Evolutionary conservation across 129 eudicot species (phyloP).

Genomic region (Logfia minima): DNA sequence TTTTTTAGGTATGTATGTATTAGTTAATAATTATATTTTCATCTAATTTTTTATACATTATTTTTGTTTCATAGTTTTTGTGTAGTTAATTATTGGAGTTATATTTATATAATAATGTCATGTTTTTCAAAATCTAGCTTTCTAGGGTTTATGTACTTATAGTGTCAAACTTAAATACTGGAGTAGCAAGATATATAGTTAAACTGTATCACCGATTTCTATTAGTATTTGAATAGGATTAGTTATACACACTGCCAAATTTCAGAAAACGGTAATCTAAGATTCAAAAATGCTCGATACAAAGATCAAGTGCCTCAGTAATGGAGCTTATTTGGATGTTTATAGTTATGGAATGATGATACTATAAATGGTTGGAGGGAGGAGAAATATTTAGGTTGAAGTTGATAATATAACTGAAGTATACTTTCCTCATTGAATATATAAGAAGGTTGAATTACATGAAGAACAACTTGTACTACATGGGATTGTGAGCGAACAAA

Average conservation of each 20-base stretch:
- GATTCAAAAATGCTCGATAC: background rate
- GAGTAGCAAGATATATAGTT: background rate
- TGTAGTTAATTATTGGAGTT: background rate
- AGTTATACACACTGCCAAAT: background rate
- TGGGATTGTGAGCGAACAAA: no score
- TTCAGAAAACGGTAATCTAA: background rate
- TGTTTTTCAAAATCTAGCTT: background rate
- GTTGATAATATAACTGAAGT: no score
- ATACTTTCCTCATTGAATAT: no score
- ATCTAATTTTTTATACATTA: background rate
- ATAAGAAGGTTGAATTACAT: no score
- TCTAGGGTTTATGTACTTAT: background rate
- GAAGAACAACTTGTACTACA: no score
- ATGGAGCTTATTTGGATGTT: no score
- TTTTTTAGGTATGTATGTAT: background rate
- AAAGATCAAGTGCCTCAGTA: background rate
- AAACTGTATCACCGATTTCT: background rate
- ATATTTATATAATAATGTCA: no score
- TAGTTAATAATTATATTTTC: background rate
- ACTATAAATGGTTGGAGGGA: no score
- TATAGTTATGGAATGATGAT: no score
- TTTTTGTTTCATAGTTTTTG: background rate
- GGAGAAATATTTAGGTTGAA: no score
- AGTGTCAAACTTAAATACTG: background rate
- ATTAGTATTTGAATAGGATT: background rate